Evolutionary conservation across 371 early-diverging fungal species (phyloP).

Genomic region (Apophysomyces variabilis): DNA sequence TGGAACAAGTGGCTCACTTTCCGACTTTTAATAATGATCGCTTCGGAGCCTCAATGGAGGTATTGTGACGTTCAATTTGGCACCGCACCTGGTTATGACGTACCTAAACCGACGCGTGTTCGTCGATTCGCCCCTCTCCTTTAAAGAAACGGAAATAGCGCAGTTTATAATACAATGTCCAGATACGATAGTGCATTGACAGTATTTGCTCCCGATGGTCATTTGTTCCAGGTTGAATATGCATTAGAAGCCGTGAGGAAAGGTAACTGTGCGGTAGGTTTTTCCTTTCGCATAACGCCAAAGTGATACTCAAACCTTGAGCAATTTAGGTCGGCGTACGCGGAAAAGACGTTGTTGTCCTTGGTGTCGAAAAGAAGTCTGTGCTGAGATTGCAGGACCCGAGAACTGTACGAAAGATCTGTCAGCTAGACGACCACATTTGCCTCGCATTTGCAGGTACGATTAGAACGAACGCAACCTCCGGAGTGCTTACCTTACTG

Average conservation of each 20-base stretch:
- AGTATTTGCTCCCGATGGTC: conserved; percentile 99
- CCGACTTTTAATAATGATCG: too few relatives aligned
- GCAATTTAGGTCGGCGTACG: conserved; percentile 91
- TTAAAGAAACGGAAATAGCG: not conserved
- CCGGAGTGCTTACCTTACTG: not conserved
- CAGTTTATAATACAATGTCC: conserved; percentile 36
- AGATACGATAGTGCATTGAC: conserved; percentile 95
- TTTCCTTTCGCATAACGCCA: not conserved
- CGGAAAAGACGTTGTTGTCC: conserved; percentile 89
- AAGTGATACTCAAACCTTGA: not conserved
- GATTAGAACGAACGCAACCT: not conserved
- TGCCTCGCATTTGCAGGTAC: conserved; percentile 96
- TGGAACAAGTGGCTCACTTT: too few relatives aligned
- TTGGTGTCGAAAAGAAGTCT: conserved; percentile 98
- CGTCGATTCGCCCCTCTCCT: not conserved
- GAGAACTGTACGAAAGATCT: conserved; percentile 95
- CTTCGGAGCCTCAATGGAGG: too few relatives aligned
- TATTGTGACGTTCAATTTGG: too few relatives aligned
- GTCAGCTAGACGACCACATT: conserved; percentile 95
- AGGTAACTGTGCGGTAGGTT: conserved; percentile 95
- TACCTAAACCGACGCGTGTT: not conserved
- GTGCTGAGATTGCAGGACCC: conserved; percentile 97
- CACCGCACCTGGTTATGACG: not conserved
- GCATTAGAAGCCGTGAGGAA: conserved; percentile 99
- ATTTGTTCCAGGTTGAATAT: conserved; percentile 99